Conservation (phyloP, 805 yeast species). For the Cyberlindnera euphorbiiphila region DNA sequence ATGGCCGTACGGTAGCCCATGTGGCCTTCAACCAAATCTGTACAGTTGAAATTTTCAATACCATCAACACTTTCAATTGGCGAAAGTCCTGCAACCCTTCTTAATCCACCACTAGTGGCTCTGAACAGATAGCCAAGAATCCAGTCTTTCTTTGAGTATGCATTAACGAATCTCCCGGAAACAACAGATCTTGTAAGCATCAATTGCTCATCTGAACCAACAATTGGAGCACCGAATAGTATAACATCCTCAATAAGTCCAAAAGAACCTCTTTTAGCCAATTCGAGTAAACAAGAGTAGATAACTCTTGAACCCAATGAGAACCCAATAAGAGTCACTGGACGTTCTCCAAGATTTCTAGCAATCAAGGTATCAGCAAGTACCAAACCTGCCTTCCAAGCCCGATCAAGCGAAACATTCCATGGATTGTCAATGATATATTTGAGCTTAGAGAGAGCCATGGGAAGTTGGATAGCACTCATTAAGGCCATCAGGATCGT, state of each 20-base stretch:
- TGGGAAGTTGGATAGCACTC: conserved; percentile 90
- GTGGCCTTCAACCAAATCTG: conserved; percentile 87
- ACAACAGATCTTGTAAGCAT: conserved; percentile 80
- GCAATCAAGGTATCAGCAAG: conserved; percentile 87
- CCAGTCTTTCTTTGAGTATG: conserved; percentile 93
- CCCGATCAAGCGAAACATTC: conserved; percentile 95
- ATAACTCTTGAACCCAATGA: conserved; percentile 91
- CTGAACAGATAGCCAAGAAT: conserved; percentile 90
- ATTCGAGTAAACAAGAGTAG: conserved; percentile 81
- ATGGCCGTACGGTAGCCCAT: conserved; percentile 95
- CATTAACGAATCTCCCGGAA: conserved; percentile 85
- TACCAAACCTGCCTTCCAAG: conserved; percentile 92
- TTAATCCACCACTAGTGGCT: conserved; percentile 92
- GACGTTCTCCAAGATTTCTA: conserved; percentile 87
- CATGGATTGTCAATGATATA: conserved; percentile 94
- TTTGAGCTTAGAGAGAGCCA: conserved; percentile 84
- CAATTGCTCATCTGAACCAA: conserved; percentile 72
- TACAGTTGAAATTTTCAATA: conserved; percentile 83
- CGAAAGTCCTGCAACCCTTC: conserved; percentile 86
- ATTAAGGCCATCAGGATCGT: conserved; percentile 85
- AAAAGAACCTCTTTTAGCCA: conserved; percentile 79
- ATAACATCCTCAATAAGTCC: conserved; percentile 89
- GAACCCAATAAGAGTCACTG: conserved; percentile 89
- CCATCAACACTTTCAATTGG: conserved; percentile 61
- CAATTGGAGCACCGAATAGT: conserved; percentile 84